phyloP scores from a whole-genome alignment of 116 monocot genomes.

The Cymodocea nodosa region DNA sequence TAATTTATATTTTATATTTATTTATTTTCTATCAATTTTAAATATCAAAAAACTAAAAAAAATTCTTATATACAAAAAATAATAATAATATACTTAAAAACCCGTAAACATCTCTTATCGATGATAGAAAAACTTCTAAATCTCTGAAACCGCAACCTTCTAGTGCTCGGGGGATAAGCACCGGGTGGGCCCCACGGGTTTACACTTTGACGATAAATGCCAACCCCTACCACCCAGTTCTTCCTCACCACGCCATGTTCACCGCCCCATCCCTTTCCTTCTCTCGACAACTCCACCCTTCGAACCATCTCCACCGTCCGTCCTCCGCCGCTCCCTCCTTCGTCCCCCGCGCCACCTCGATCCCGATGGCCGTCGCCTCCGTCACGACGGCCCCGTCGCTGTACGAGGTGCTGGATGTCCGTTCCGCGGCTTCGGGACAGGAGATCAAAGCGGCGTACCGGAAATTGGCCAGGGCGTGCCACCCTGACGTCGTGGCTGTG shows the following conservation, averaged over 20 bases:
- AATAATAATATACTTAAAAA: no score
- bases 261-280: neutral
- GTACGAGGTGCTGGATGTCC: conserved; percentile 26
- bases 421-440: neutral
- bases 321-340: neutral
- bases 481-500: conserved; percentile 35
- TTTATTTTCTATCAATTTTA: no score
- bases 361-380: neutral
- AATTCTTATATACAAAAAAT: no score
- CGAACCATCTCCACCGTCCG: neutral
- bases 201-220: no score
- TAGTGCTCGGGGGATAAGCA: no score
- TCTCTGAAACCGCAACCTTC: no score
- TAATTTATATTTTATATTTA: no score
- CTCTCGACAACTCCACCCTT: neutral
- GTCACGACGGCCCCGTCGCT: conserved; percentile 8
- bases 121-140: no score
- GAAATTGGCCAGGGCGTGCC: conserved; percentile 28
- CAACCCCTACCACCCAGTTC: neutral
- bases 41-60: no score
- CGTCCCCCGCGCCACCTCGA: neutral
- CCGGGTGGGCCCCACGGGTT: no score
- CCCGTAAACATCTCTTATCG: no score
- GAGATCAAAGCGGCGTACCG: conserved; percentile 63
- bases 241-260: neutral